Percentiles rank a stretch among this genome's conserved stretches.
Conservation (phyloP, 345 rosid genomes). For the Aquilaria yunnanensis region DNA sequence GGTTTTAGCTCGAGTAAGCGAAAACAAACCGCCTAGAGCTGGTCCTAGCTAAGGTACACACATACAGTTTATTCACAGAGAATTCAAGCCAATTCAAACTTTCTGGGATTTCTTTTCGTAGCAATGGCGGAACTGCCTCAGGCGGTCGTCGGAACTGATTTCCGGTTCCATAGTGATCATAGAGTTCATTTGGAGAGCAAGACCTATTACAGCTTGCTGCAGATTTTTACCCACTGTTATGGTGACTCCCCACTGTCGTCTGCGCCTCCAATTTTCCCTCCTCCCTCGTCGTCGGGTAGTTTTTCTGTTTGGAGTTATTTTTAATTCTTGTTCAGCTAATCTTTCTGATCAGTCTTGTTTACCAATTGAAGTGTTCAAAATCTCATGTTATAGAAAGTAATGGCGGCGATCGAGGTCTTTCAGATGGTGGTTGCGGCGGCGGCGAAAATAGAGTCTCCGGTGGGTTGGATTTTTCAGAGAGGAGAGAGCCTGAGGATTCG, state of each 20-base stretch:
- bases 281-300: constrained; percentile 23
- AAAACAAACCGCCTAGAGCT: too few relatives aligned
- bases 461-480: constrained; percentile 11
- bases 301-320: constrained; percentile 1
- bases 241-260: constrained; percentile 31
- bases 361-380: background rate
- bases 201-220: constrained; percentile 37
- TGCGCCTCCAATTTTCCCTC: constrained; percentile 29
- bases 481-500: constrained; percentile 9
- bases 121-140: constrained; percentile 25
- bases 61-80: too few relatives aligned
- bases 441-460: constrained; percentile 10
- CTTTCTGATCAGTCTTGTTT: background rate
- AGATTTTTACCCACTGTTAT: constrained; percentile 39
- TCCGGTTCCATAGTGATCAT: constrained; percentile 15
- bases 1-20: too few relatives aligned
- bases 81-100: too few relatives aligned
- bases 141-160: constrained; percentile 2
- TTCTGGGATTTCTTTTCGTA: too few relatives aligned
- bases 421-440: constrained; percentile 1
- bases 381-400: constrained; percentile 17
- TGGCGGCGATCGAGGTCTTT: background rate
- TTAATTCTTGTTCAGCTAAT: background rate
- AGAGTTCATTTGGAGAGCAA: constrained; percentile 32
- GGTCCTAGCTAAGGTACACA: too few relatives aligned